Evolutionary conservation across 2,329 filamentous ascomycete genomes (phyloP).

Genomic region (Trichothecium roseum): DNA sequence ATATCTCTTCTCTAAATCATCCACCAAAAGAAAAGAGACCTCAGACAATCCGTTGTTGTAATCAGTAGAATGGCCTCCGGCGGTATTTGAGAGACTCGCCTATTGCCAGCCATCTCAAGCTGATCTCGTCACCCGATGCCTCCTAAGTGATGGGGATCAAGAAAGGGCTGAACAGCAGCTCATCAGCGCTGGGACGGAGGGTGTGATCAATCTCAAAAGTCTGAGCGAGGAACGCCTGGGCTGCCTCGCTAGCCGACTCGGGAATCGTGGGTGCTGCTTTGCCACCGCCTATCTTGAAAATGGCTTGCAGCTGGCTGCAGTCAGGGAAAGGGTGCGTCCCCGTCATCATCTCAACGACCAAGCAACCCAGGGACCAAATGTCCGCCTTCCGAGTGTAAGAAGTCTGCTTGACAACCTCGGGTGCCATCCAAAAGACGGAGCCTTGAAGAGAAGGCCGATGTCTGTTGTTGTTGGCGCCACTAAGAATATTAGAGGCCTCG

Average conservation of each 20-base stretch:
- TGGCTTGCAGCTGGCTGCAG: slow-evolving; percentile 92
- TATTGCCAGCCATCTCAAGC: too few relatives aligned
- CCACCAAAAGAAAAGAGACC: too few relatives aligned
- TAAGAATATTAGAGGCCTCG: slow-evolving; percentile 78
- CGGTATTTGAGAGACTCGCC: too few relatives aligned
- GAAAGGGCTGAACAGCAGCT: slow-evolving; percentile 77
- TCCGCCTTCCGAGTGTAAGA: slow-evolving; percentile 97
- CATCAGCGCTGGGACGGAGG: slow-evolving; percentile 81
- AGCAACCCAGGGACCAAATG: slow-evolving; percentile 94
- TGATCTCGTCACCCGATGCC: too few relatives aligned
- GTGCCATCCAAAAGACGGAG: slow-evolving; percentile 99
- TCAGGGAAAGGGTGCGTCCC: slow-evolving; percentile 93
- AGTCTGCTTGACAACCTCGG: slow-evolving; percentile 95
- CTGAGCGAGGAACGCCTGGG: slow-evolving; percentile 69
- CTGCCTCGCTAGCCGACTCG: slow-evolving; percentile 75
- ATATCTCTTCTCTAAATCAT: too few relatives aligned
- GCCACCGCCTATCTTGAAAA: slow-evolving; percentile 93
- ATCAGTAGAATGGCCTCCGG: too few relatives aligned
- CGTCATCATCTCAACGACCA: slow-evolving; percentile 99
- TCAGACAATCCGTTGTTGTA: too few relatives aligned
- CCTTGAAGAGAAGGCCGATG: slow-evolving; percentile 78
- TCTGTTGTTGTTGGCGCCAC: slow-evolving; percentile 55
- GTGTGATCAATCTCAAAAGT: slow-evolving; percentile 97
- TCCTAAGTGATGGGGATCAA: slow-evolving; percentile 56
- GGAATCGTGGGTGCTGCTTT: slow-evolving; percentile 83